phyloP scores from a whole-genome alignment of 2,329 filamentous ascomycete species.

The Macrophomina phaseolina region DNA sequence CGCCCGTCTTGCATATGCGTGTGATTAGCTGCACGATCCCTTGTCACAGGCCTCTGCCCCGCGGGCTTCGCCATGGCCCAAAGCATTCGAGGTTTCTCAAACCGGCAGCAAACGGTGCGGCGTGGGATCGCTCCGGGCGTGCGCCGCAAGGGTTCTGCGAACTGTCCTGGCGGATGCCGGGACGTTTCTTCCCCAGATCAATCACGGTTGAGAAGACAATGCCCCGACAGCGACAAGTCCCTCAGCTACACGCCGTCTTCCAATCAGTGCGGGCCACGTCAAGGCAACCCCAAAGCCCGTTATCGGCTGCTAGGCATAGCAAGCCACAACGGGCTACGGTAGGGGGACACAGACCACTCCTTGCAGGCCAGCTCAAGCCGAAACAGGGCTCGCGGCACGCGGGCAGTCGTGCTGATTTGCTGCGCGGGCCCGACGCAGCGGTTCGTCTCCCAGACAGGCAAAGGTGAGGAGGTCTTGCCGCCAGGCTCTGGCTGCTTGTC shows the following conservation, averaged over 20 bases:
- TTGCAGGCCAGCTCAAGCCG: conserved; percentile 25
- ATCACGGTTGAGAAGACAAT: conserved; percentile 10
- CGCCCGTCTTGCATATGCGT: conserved; percentile 29
- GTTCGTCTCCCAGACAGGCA: conserved; percentile 18
- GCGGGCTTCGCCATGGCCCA: conserved; percentile 12
- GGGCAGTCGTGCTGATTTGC: conserved; percentile 3
- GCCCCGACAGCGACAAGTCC: conserved; percentile 3
- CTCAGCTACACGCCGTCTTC: conserved; percentile 22
- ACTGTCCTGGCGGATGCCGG: conserved; percentile 8
- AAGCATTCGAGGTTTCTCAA: conserved; percentile 23
- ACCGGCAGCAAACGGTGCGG: conserved; percentile 21
- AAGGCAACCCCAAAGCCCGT: conserved; percentile 24
- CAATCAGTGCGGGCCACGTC: conserved; percentile 28
- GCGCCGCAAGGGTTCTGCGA: not conserved
- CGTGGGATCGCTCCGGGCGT: conserved; percentile 10
- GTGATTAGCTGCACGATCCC: conserved; percentile 28
- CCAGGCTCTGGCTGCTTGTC: conserved; percentile 26
- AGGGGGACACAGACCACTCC: conserved; percentile 24
- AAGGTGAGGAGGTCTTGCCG: conserved; percentile 24
- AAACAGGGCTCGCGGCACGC: conserved; percentile 18
- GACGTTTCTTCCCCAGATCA: conserved; percentile 6
- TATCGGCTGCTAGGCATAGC: conserved; percentile 27
- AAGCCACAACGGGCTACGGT: conserved; percentile 25
- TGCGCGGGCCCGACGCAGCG: not conserved
- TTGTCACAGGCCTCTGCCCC: conserved; percentile 23